A percentile compares a stretch with the other conserved stretches of the same genome.
These are phyloP conservation scores for Zygoascus ofunaensis DNA, from an alignment of 805 yeast genomes.

Conservation along the genomic window DNA sequence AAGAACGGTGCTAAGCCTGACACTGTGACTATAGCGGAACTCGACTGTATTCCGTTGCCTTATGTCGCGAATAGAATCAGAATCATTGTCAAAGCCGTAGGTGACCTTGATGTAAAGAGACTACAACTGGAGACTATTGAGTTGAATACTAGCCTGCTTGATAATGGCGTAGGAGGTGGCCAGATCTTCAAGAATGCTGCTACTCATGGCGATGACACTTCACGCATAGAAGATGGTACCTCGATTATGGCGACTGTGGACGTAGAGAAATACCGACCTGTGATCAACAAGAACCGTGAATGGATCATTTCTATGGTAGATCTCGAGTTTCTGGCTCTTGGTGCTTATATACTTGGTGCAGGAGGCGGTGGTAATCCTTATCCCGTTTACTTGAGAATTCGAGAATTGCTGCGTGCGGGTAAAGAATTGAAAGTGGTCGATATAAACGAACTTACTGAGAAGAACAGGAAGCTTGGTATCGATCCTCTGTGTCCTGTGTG, in stretches of 20 bases:
- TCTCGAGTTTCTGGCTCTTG: slow-evolving; percentile 34
- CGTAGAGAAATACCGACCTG: slow-evolving; percentile 20
- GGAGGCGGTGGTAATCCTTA: slow-evolving; percentile 48
- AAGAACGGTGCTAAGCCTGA: slow-evolving; percentile 24
- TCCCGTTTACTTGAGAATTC: slow-evolving; percentile 30
- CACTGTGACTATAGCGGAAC: slow-evolving; percentile 24
- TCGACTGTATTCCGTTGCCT: slow-evolving; percentile 27
- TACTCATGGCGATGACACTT: not conserved
- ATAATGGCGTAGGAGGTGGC: not conserved
- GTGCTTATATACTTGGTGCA: slow-evolving; percentile 40
- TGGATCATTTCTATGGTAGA: slow-evolving; percentile 37
- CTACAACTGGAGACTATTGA: not conserved
- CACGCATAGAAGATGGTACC: not conserved
- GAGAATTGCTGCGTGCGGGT: slow-evolving; percentile 30
- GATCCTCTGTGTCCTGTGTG: slow-evolving; percentile 26
- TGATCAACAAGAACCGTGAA: slow-evolving; percentile 22
- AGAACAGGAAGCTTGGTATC: slow-evolving; percentile 7
- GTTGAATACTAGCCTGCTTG: not conserved
- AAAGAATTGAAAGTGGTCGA: slow-evolving; percentile 30
- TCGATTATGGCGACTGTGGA: not conserved
- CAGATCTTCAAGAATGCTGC: not conserved
- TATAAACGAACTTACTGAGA: slow-evolving; percentile 23
- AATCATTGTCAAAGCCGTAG: slow-evolving; percentile 26
- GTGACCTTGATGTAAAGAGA: slow-evolving; percentile 32
- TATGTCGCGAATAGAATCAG: slow-evolving; percentile 22